Evolutionary conservation across 176 grass and related monocot species (phyloP).

Genomic region (Aegilops sharonensis): DNA sequence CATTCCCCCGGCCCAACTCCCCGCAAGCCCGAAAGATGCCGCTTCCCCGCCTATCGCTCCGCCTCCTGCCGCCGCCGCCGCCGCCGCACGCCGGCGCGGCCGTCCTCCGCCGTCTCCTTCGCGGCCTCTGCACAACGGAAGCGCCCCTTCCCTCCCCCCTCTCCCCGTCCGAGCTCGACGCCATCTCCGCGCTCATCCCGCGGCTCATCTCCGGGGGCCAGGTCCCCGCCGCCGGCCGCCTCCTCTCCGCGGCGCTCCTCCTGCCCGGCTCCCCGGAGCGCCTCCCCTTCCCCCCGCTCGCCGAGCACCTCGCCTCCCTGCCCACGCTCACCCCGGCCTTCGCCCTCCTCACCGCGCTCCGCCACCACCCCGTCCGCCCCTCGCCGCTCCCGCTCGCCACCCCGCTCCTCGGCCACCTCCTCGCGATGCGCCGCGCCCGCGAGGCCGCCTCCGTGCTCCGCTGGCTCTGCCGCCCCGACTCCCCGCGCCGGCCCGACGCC

Average conservation of each 20-base stretch:
- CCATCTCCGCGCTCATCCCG: constrained; percentile 40
- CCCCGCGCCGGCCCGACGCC: constrained; percentile 32
- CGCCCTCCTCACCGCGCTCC: constrained; percentile 47
- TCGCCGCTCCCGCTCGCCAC: constrained; percentile 44
- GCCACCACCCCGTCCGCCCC: constrained; percentile 37
- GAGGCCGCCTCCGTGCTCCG: constrained; percentile 44
- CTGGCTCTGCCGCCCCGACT: constrained; percentile 57
- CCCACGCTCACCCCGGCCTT: constrained; percentile 41
- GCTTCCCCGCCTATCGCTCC: not conserved
- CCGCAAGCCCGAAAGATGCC: not conserved
- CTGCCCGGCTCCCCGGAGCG: constrained; percentile 30
- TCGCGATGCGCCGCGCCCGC: constrained; percentile 30
- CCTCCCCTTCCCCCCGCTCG: constrained; percentile 37
- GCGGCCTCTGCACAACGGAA: constrained; percentile 18
- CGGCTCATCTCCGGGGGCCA: constrained; percentile 30
- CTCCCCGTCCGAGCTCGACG: constrained; percentile 28
- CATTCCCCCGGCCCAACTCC: not conserved
- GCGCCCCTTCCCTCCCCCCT: not conserved
- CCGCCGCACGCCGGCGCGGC: not conserved
- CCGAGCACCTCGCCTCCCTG: constrained; percentile 48
- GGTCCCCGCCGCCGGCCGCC: constrained; percentile 44
- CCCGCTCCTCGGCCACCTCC: constrained; percentile 43
- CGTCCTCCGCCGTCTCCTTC: not conserved
- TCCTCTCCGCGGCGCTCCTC: constrained; percentile 45
- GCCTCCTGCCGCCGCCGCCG: not conserved